Percentiles rank a stretch among this genome's conserved stretches.
Evolutionary conservation across 257 asterid genomes (phyloP).

Genomic region (Plantago ovata): DNA sequence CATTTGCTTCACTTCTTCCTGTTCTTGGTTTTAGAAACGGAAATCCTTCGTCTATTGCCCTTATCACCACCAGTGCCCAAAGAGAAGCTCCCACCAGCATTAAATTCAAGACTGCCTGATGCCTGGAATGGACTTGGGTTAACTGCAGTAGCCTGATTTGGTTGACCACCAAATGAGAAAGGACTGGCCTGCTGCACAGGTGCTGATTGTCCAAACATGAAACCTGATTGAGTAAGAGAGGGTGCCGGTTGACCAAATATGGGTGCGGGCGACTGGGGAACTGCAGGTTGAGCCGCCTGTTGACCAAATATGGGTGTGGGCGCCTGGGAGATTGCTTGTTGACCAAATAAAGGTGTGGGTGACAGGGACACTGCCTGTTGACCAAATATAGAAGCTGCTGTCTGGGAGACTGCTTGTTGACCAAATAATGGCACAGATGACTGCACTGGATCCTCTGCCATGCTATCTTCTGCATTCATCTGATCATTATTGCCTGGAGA

Average conservation of each 20-base stretch:
- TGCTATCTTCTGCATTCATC: conserved; percentile 78
- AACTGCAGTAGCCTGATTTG: conserved; percentile 37
- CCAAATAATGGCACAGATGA: conserved; percentile 34
- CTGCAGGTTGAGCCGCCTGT: conserved; percentile 17
- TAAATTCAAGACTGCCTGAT: conserved; percentile 49
- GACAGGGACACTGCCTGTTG: too few species aligned
- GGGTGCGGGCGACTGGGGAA: conserved; percentile 5
- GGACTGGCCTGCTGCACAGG: conserved; percentile 39
- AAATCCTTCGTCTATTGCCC: conserved; percentile 49
- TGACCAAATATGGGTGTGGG: conserved; percentile 40
- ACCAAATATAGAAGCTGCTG: too few species aligned
- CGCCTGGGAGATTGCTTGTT: conserved; percentile 19
- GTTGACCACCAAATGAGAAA: conserved; percentile 64
- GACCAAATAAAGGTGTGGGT: conserved; percentile 35
- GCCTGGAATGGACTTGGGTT: conserved; percentile 49
- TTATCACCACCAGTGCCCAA: conserved; percentile 67
- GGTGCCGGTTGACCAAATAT: conserved; percentile 44
- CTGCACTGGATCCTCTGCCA: conserved; percentile 87
- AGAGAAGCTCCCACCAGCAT: conserved; percentile 64
- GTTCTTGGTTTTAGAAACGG: conserved; percentile 40
- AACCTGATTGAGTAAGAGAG: conserved; percentile 42
- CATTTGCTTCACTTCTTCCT: conserved; percentile 42
- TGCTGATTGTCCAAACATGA: conserved; percentile 43
- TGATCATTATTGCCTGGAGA: conserved; percentile 53
- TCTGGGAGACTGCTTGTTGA: background rate